A percentile compares a stretch with the other conserved stretches of the same genome.
These are phyloP conservation scores for Posidonia oceanica DNA, from an alignment of 116 monocot species.

Conservation along the genomic window DNA sequence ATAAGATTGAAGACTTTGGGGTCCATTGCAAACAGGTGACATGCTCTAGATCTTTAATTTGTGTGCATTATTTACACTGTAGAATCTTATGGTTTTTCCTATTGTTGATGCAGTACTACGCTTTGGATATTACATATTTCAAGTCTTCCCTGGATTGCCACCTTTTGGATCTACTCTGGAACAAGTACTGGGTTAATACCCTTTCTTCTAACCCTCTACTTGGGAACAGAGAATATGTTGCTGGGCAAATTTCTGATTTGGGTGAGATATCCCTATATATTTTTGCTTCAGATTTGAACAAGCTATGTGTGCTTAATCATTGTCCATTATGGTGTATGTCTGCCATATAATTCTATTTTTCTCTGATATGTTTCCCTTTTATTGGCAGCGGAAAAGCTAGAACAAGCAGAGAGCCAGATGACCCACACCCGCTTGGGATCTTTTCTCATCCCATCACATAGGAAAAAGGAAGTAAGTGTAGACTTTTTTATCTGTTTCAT, in stretches of 20 bases:
- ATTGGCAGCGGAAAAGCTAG: constrained; percentile 80
- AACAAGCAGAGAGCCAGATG: constrained; percentile 91
- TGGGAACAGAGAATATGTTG: constrained; percentile 90
- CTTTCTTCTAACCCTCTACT: constrained; percentile 93
- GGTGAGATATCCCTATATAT: constrained; percentile 27
- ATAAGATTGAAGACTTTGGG: constrained; percentile 99
- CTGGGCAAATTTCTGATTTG: constrained; percentile 96
- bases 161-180: constrained; percentile 98
- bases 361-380: not conserved
- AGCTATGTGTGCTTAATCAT: not conserved
- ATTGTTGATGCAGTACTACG: constrained; percentile 55
- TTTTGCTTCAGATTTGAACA: not conserved
- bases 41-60: not conserved
- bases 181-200: constrained; percentile 99
- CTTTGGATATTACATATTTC: constrained; percentile 96
- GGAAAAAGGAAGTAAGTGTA: constrained; percentile 78
- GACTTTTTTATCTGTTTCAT: not conserved
- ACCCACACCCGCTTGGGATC: constrained; percentile 74
- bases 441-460: constrained; percentile 63
- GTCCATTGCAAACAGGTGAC: constrained; percentile 95
- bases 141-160: constrained; percentile 88
- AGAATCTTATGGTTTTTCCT: not conserved
- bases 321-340: too few relatives aligned
- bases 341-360: too few relatives aligned
- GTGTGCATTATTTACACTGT: not conserved